These are phyloP conservation scores for Cystoderma amianthinum DNA, from an alignment of 768 basidiomycete genomes.

Conservation along the genomic window DNA sequence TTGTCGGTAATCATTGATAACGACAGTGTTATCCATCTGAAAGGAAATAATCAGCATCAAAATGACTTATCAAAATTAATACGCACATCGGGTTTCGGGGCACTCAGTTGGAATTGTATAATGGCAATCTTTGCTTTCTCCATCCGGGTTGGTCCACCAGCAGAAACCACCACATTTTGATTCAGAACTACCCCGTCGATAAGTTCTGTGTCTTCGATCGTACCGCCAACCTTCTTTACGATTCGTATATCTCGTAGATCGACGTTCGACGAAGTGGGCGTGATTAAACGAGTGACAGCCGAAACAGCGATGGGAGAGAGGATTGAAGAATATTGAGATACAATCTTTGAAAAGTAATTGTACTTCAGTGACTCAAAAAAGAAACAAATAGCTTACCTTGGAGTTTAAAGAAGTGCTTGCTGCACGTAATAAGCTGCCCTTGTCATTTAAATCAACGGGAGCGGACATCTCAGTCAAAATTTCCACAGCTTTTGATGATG, in stretches of 20 bases:
- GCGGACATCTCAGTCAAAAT: slow-evolving; percentile 89
- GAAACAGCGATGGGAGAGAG: slow-evolving; percentile 98
- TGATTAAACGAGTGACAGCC: slow-evolving; percentile 88
- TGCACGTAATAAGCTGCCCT: slow-evolving; percentile 77
- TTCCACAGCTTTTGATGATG: slow-evolving; percentile 89
- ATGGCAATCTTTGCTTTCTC: slow-evolving; percentile 99
- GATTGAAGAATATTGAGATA: slow-evolving; percentile 97
- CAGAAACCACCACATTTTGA: slow-evolving; percentile 86
- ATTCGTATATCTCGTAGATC: slow-evolving; percentile 94
- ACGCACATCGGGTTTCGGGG: slow-evolving; percentile 94
- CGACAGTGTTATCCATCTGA: slow-evolving; percentile 99
- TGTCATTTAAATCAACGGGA: slow-evolving; percentile 87
- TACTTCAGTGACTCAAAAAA: slow-evolving; percentile 2
- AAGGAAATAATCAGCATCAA: too few relatives aligned
- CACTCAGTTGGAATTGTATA: slow-evolving; percentile 96
- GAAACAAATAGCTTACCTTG: slow-evolving; percentile 46
- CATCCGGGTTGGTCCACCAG: slow-evolving; percentile 89
- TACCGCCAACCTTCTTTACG: slow-evolving; percentile 98
- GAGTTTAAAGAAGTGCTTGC: slow-evolving; percentile 96
- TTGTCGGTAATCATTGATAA: slow-evolving; percentile 98
- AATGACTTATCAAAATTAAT: slow-evolving; percentile 10
- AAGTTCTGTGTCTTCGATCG: slow-evolving; percentile 97
- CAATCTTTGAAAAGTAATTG: slow-evolving; percentile 56
- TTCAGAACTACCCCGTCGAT: slow-evolving; percentile 96
- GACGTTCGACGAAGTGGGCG: slow-evolving; percentile 86